Evolutionary conservation across 2,329 filamentous ascomycete genomes (phyloP).

Genomic region (Alternaria viburni): DNA sequence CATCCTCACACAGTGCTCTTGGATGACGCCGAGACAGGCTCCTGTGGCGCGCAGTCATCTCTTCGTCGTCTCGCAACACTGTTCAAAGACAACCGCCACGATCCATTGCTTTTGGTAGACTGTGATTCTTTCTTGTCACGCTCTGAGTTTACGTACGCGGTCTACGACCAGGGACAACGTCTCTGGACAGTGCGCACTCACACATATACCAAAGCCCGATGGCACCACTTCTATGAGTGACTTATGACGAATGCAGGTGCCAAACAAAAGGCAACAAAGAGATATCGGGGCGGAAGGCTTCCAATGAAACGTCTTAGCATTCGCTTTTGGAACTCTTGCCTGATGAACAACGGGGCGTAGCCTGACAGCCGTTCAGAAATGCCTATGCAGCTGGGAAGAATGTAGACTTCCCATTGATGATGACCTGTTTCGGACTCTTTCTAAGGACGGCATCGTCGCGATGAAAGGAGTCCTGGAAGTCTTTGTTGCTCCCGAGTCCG

Average conservation of each 20-base stretch:
- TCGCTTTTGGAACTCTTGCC: neutral
- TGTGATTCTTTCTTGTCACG: neutral
- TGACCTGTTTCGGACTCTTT: neutral
- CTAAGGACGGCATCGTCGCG: neutral
- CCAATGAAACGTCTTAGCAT: neutral
- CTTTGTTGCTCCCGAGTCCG: neutral
- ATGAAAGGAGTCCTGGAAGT: neutral
- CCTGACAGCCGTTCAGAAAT: neutral
- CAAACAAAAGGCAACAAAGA: neutral
- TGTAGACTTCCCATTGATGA: neutral
- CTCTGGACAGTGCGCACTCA: neutral
- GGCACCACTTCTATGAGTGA: neutral
- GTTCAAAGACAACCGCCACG: neutral
- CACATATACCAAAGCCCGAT: neutral
- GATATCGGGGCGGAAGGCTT: neutral
- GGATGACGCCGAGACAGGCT: neutral
- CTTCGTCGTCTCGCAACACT: neutral
- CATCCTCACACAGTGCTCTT: neutral
- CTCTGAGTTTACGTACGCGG: neutral
- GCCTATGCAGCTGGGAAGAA: neutral
- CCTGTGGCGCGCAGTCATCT: neutral
- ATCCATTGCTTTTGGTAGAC: neutral
- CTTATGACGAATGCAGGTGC: neutral
- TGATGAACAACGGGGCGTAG: neutral
- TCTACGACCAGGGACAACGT: neutral